phyloP scores from a whole-genome alignment of 441 rosid genomes.

The Syzygium syzygioides region DNA sequence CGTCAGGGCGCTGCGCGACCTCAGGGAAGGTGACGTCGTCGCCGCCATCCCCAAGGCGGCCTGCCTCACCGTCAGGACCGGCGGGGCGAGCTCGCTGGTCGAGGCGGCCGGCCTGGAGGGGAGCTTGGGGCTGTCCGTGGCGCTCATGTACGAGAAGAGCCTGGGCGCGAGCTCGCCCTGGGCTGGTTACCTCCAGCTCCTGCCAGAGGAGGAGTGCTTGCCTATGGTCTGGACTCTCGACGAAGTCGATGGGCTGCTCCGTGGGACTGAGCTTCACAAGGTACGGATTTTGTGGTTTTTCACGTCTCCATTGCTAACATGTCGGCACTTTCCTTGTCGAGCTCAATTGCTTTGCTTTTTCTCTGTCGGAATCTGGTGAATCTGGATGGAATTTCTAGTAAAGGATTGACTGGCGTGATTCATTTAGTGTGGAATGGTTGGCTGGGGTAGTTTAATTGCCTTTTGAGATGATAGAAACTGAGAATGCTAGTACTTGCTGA shows the following conservation, averaged over 20 bases:
- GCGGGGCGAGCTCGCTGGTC: constrained; percentile 48
- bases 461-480: not conserved
- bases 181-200: constrained; percentile 69
- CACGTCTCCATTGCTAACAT: not conserved
- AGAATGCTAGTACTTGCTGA: not conserved
- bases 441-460: not conserved
- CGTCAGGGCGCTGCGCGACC: constrained; percentile 46
- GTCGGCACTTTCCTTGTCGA: not conserved
- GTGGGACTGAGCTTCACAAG: constrained; percentile 84
- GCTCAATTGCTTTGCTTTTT: not conserved
- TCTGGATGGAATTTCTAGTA: not conserved
- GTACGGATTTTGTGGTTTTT: constrained; percentile 11
- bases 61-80: constrained; percentile 65
- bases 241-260: constrained; percentile 57
- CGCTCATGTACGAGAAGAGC: constrained; percentile 82
- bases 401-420: not conserved
- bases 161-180: constrained; percentile 60
- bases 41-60: constrained; percentile 68
- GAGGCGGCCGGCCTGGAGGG: constrained; percentile 58
- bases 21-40: constrained; percentile 67
- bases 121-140: constrained; percentile 56
- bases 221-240: constrained; percentile 62
- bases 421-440: not conserved
- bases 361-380: not conserved
- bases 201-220: constrained; percentile 53